Base-by-base conservation (phyloP, 2,329 filamentous ascomycete genomes). In the Colletotrichum musae region DNA sequence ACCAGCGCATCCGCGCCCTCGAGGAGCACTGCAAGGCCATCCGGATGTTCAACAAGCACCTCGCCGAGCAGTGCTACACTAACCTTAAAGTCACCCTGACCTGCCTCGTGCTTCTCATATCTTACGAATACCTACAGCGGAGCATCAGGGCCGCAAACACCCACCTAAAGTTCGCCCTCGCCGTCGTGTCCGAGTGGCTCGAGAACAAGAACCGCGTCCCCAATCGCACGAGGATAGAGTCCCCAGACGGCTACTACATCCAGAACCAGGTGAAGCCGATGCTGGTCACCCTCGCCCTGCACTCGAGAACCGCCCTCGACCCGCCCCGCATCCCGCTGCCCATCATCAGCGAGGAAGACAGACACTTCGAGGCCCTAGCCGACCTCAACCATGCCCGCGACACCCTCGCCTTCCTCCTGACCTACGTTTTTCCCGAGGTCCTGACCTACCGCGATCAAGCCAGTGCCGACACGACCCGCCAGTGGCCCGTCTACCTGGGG, bases 151-250 rank as follows among this genome's bases (percentile, higher is more conserved):
- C 18, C 26, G 68, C 68, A 39, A 54, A 57, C 39, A 28, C 53
- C 21, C 64, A 68, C 24, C 52, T 70, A 9, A 41, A 47, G 9
- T 21, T 21, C n/a, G 53, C 32, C 26, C 56, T 70, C 41, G 32
- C 53, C 28, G 18, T 61, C 13, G n/a, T 70, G 47, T 64, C 61
- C 18, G 64, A 70, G 28, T 68, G 72, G 45, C 66, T 71, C 36
- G 43, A 63, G n/a, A 54, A 69, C 16, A 28, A 56, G 15, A 26
- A 21, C 60, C 10, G 39, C n/a, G 10, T 39, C 59, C 21, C 51
- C 43, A 24, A 54, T 59, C 18, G 47, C 15, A 32, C 67, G n/a
- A 24, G 51, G 26, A n/a, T 63, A 15, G 41, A 47, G 52, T 63
- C 68, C 13, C 54, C 60, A 61, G 47, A 57, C 32, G 61, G 66